Base-by-base conservation (phyloP, 2,329 filamentous ascomycete species). In the Teratosphaeriaceae sp. region DNA sequence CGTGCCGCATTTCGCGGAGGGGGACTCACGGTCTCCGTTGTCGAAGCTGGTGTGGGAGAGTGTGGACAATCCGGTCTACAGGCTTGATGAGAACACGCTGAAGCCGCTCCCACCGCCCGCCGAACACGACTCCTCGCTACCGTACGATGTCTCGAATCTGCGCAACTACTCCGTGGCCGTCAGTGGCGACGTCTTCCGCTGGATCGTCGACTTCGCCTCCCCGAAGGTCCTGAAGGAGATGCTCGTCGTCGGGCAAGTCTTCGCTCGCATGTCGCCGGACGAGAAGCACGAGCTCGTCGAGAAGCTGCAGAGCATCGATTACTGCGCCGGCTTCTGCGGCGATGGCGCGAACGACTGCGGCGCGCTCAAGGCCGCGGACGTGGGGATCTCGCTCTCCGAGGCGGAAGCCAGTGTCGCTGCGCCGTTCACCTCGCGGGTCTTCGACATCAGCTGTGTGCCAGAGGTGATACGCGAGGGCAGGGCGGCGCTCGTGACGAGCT, bases 271-370 rank as follows among this genome's bases (percentile, higher is more conserved):
- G 92, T 97, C 90, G 1, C 94, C 92, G 0, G 94, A 98, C 61
- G 92, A 98, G 65, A 98, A 98, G 64, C 89, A 96, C 60, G 94
- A 98, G 64, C 73, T 98, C 2, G 88, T 98, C 2, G 92, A 97
- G 64, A 98, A 96, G 63, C 75, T 98, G 3, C 94, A 98, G 63
- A 90, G 85, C 55, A 88, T 98, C 51, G 90, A 89, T 62, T 98
- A 96, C 64, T 94, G 86, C 55, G 87, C 82, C 53, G 92, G 92
- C 21, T 98, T 98, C 67, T 98, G 92, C 58, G 92, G 92, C 34
- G 92, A 98, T 61, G 92, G 92, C 30, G 92, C 92, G 20, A 98
- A 98, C 60, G 92, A 98, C 63, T 98, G 92, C 55, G 92, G 90
- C 52, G 94, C 92, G 5, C 72, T 98, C 50, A 98, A 97, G 66